Conservation (phyloP, 495 filamentous ascomycete species). For the Astrothelium macrocarpum region DNA sequence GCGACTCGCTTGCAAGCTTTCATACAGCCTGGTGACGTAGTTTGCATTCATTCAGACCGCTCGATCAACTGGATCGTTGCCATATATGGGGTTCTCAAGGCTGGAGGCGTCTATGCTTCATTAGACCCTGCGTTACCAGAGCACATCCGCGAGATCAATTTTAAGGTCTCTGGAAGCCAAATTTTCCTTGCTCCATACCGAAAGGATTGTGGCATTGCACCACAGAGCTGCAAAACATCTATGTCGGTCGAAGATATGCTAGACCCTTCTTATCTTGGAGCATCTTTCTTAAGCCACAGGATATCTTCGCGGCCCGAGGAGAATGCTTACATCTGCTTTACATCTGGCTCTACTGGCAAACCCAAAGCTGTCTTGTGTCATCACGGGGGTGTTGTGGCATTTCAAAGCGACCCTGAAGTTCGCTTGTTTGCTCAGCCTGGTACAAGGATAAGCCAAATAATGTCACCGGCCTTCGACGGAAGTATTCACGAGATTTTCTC, state of each 20-base stretch:
- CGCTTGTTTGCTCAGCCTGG: not conserved
- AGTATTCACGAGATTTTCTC: not conserved
- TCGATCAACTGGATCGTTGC: slow-evolving; percentile 4
- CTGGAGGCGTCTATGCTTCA: not conserved
- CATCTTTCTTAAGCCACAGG: too few relatives aligned
- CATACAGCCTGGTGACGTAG: not conserved
- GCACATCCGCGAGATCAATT: not conserved
- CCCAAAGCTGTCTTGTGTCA: not conserved
- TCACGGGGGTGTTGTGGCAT: slow-evolving; percentile 20
- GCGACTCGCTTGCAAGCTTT: not conserved
- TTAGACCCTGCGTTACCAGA: not conserved
- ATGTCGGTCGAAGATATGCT: too few relatives aligned
- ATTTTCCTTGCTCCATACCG: too few relatives aligned
- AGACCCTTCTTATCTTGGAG: too few relatives aligned
- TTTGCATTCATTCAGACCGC: not conserved
- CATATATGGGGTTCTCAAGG: slow-evolving; percentile 1
- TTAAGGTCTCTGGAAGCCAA: too few relatives aligned
- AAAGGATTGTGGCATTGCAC: too few relatives aligned
- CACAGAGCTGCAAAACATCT: too few relatives aligned
- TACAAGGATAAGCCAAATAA: slow-evolving; percentile 23
- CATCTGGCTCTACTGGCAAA: not conserved
- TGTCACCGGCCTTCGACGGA: not conserved
- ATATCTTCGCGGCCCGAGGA: too few relatives aligned
- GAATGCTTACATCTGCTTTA: not conserved
- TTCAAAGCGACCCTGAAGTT: not conserved